Evolutionary conservation across 805 yeast species (phyloP), one percentile per base, ranked within the genome.

Genomic region (Diddensiella transvaalensis): DNA sequence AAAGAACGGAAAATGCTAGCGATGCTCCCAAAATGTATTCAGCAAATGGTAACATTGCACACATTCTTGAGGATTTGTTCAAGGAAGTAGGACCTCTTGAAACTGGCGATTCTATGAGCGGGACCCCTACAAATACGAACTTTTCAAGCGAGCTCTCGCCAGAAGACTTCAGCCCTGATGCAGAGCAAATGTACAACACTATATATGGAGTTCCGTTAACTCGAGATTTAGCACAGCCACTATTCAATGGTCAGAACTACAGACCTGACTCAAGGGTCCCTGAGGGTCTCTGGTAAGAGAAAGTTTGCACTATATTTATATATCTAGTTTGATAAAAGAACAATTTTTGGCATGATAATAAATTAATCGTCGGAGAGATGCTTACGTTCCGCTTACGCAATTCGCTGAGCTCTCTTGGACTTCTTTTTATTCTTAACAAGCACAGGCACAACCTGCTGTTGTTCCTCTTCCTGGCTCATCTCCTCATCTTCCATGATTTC

Each of bases 391-490:
- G 13, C 11, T 26, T 26, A 26, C 13, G 32, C 32, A 8, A 26
- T 26, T 8, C 32, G 32, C 32, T 8, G 11, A 26, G 32, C 11
- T 10, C 60, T 72, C 61, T 72, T 76, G 71, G 64, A 67, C 65
- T 65, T 73, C 64, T 77, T 72, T 73, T 78, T 80, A 73, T 83
- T 83, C 78, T 77, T 84, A 69, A 82, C 75, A 62, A 77, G 60
- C 21, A 83, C 78, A 61, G 76, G 77, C 61, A 71, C 74, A 65
- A 60, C 67, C 35, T 51, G 41, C 4, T 43, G 51, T 62, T 62
- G 72, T 64, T 77, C 68, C 60, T 60, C 71, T 57, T 71, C 75
- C 61, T 75, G 75, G 46, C 71, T 50, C 32, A 18, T 17, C 51
- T 56, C 57, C 11, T 54, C 53, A 43, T 56, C 60, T 18, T 42